phyloP scores from a whole-genome alignment of 345 rosid genomes.

The Erysimum cheiranthoides region DNA sequence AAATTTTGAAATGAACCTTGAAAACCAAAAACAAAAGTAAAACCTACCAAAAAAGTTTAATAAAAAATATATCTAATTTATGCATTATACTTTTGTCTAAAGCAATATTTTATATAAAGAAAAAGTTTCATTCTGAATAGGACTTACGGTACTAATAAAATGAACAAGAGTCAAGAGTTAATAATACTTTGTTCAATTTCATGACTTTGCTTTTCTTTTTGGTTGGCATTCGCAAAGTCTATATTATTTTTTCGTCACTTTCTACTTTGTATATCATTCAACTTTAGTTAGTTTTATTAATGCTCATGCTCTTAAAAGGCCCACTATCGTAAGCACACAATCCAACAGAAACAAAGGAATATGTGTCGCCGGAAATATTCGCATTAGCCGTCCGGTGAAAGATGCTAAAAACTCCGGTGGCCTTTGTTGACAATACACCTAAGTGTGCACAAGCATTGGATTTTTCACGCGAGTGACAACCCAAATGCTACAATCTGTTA shows the following conservation, averaged over 20 bases:
- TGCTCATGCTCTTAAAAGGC: not conserved
- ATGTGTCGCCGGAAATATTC: not conserved
- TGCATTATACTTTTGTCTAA: not conserved
- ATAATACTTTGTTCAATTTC: not conserved
- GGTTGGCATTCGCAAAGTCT: not conserved
- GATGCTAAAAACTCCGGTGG: not conserved
- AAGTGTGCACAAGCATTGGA: slow-evolving; percentile 1
- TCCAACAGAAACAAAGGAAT: not conserved
- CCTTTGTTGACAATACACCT: slow-evolving; percentile 4
- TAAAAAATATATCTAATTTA: not conserved
- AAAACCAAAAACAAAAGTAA: not conserved
- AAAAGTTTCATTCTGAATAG: too few species aligned
- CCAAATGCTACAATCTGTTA: slow-evolving; percentile 29
- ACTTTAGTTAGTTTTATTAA: not conserved
- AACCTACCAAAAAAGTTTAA: not conserved
- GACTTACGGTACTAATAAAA: too few species aligned
- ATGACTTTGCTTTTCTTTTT: slow-evolving; percentile 1
- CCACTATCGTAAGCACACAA: not conserved
- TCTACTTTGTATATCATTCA: not conserved
- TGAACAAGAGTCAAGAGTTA: too few species aligned
- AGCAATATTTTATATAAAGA: not conserved
- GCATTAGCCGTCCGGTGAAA: not conserved
- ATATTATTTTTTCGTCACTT: not conserved
- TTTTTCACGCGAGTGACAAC: slow-evolving; percentile 6
- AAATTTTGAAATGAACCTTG: not conserved